Evolutionary conservation across 257 asterid species (phyloP).

Genomic region (Nicotiana obtusifolia): DNA sequence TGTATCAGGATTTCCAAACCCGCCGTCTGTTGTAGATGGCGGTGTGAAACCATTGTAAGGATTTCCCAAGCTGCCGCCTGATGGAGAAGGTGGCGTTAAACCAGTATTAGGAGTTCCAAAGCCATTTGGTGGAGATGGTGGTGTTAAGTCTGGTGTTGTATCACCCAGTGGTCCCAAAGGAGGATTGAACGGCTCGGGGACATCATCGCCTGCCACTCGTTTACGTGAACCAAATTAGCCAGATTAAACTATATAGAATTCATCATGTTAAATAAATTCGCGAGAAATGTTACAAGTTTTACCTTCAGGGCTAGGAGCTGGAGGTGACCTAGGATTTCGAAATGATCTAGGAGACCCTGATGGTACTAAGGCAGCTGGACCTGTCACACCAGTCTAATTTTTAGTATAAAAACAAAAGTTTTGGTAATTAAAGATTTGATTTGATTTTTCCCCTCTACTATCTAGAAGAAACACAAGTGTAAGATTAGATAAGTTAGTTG

Average conservation of each 20-base stretch:
- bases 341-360: slow-evolving; percentile 18
- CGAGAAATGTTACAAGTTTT: neutral
- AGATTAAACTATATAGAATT: neutral
- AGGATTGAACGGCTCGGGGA: slow-evolving; percentile 30
- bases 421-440: neutral
- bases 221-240: neutral
- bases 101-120: too few relatives aligned
- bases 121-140: neutral
- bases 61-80: slow-evolving; percentile 12
- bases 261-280: neutral
- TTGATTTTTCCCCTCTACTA: neutral
- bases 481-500: neutral
- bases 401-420: neutral
- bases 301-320: slow-evolving; percentile 31
- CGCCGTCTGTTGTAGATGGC: neutral
- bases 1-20: slow-evolving; percentile 26
- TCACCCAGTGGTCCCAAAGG: slow-evolving; percentile 10
- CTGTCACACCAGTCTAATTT: slow-evolving; percentile 11
- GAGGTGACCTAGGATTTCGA: slow-evolving; percentile 22
- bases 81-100: slow-evolving; percentile 13
- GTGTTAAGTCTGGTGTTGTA: neutral
- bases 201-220: slow-evolving; percentile 28
- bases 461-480: neutral
- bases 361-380: slow-evolving; percentile 22
- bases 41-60: slow-evolving; percentile 14